Conservation (phyloP, 176 grass and related monocot species). For the Phoenix roebelenii region DNA sequence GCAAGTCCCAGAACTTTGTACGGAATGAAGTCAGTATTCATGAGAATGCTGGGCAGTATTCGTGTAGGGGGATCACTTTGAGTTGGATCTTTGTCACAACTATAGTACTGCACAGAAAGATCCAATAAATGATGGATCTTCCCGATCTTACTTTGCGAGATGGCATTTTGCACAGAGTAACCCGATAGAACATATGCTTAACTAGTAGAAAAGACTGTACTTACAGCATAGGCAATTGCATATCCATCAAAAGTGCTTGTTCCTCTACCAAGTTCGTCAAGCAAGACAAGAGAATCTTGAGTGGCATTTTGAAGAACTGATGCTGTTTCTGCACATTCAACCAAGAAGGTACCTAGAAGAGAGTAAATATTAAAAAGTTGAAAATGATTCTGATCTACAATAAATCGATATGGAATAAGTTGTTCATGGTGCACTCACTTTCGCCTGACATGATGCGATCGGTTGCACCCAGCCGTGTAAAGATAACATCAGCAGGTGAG, state of each 20-base stretch:
- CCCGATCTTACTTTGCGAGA: too few relatives aligned
- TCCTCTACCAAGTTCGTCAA: constrained; percentile 96
- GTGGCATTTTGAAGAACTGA: constrained; percentile 79
- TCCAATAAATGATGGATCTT: too few relatives aligned
- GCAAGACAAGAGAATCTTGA: constrained; percentile 88
- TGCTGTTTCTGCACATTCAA: constrained; percentile 85
- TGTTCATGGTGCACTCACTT: constrained; percentile 42
- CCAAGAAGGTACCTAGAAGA: constrained; percentile 73
- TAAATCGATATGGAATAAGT: not conserved
- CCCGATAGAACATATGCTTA: too few relatives aligned
- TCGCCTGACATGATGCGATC: constrained; percentile 95
- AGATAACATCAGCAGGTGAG: constrained; percentile 68
- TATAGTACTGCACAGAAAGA: too few relatives aligned
- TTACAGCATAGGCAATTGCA: constrained; percentile 91
- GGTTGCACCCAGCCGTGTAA: constrained; percentile 85
- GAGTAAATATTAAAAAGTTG: constrained; percentile 1
- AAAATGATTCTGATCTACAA: not conserved
- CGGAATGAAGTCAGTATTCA: too few relatives aligned
- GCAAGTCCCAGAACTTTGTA: too few relatives aligned
- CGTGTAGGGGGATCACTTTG: too few relatives aligned
- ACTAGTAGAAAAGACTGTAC: not conserved
- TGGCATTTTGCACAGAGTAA: too few relatives aligned
- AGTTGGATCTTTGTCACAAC: too few relatives aligned
- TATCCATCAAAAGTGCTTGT: constrained; percentile 99
- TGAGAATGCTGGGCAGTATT: too few relatives aligned